Conservation (phyloP, 768 basidiomycete species). For the Auriscalpium vulgare region DNA sequence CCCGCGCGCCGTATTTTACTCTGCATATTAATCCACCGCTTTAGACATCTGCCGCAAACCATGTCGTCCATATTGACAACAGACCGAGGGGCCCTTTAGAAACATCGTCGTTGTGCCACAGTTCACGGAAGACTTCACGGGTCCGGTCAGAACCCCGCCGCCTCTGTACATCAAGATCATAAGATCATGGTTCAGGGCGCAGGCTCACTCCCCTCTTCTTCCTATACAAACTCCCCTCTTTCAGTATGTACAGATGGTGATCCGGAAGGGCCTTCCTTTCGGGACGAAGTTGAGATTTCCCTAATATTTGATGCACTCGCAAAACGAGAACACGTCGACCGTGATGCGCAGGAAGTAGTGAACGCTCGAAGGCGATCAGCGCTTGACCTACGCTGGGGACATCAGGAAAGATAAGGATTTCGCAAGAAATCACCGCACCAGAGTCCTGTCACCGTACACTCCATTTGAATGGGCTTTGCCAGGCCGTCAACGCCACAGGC, state of each 20-base stretch:
- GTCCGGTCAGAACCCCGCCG: too few species aligned
- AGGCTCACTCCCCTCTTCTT: too few species aligned
- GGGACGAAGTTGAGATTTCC: not conserved
- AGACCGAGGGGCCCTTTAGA: too few species aligned
- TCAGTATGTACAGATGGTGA: too few species aligned
- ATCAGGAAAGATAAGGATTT: not conserved
- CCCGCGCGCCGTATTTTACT: slow-evolving; percentile 61
- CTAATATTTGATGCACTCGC: not conserved
- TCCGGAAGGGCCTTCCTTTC: not conserved
- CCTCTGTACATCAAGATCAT: too few species aligned
- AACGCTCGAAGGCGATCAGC: not conserved
- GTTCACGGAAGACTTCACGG: too few species aligned
- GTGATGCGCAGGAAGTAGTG: not conserved
- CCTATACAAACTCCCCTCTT: too few species aligned
- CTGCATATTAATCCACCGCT: slow-evolving; percentile 28
- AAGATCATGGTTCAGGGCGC: too few species aligned
- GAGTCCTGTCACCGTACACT: not conserved
- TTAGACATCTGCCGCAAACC: too few species aligned
- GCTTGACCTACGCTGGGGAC: not conserved
- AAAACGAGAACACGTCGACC: not conserved
- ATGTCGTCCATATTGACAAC: too few species aligned
- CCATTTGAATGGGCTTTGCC: not conserved
- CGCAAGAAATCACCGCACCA: not conserved
- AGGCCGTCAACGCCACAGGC: not conserved
- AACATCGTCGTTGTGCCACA: too few species aligned